phyloP scores from a whole-genome alignment of 2,329 filamentous ascomycete genomes.

The Ascomycota sp. region DNA sequence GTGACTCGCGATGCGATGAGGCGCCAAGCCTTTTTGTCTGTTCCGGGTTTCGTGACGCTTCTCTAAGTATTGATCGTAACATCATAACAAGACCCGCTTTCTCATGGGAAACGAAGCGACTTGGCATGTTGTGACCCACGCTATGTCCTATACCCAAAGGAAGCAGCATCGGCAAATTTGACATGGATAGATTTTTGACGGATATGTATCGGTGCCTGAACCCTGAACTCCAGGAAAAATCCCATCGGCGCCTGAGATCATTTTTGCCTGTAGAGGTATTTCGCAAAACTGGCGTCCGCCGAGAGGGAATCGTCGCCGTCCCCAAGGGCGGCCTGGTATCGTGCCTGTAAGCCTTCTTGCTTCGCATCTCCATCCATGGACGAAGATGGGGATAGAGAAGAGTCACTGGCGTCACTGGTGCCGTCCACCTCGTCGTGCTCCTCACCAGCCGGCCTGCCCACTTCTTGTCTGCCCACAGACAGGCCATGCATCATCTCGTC shows the following conservation, averaged over 20 bases:
- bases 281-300: conserved; percentile 38
- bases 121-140: too few species aligned
- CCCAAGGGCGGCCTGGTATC: conserved; percentile 56
- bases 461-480: conserved; percentile 22
- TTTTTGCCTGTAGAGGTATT: conserved; percentile 28
- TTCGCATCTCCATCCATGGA: conserved; percentile 6
- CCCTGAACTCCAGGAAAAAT: background rate
- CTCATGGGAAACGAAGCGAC: too few species aligned
- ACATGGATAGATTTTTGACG: background rate
- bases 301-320: conserved; percentile 29
- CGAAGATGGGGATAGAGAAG: conserved; percentile 3
- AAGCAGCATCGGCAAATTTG: too few species aligned
- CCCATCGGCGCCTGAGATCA: background rate
- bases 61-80: too few species aligned
- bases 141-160: too few species aligned
- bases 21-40: too few species aligned
- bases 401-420: conserved; percentile 37
- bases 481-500: conserved; percentile 91
- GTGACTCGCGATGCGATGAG: too few species aligned
- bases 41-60: too few species aligned
- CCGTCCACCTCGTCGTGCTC: conserved; percentile 22
- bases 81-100: too few species aligned
- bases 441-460: conserved; percentile 4
- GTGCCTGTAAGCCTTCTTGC: conserved; percentile 43
- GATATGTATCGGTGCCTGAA: background rate